Conservation (phyloP, 331 rosid genomes). For the Arachis monticola region DNA sequence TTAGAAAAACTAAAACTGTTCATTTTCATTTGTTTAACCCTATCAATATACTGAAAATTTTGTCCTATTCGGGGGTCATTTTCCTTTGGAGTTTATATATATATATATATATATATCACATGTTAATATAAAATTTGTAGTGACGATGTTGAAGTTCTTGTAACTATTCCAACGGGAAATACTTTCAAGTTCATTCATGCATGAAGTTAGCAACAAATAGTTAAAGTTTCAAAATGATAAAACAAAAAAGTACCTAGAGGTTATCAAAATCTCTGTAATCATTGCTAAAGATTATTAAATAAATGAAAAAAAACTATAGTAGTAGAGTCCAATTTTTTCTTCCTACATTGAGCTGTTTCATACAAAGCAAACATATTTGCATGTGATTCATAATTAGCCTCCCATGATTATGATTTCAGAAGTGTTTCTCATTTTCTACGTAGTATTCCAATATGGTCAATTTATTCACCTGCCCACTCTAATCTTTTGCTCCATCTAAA, state of each 20-base stretch:
- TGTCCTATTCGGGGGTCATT: too few relatives aligned
- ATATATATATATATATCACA: too few relatives aligned
- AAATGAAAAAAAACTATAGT: too few relatives aligned
- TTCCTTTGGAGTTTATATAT: too few relatives aligned
- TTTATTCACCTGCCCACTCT: conserved; percentile 10
- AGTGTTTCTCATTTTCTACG: conserved; percentile 1
- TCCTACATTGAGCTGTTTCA: neutral
- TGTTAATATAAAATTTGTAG: too few relatives aligned
- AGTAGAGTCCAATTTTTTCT: neutral
- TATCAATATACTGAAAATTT: too few relatives aligned
- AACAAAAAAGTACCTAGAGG: too few relatives aligned
- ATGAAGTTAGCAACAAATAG: neutral
- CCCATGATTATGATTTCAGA: conserved; percentile 1
- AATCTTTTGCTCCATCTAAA: conserved; percentile 8
- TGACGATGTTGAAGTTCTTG: neutral
- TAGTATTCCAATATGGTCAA: conserved; percentile 17
- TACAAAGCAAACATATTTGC: neutral
- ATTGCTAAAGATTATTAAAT: neutral
- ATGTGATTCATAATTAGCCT: conserved; percentile 30
- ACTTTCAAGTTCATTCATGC: neutral
- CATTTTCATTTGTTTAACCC: too few relatives aligned
- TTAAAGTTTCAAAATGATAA: neutral
- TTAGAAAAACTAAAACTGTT: too few relatives aligned
- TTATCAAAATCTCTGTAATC: neutral
- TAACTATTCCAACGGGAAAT: neutral